A percentile compares a stretch with the other conserved stretches of the same genome.
phyloP scores from a whole-genome alignment of 163 green algal genomes.

The Trebouxia gelatinosa region DNA sequence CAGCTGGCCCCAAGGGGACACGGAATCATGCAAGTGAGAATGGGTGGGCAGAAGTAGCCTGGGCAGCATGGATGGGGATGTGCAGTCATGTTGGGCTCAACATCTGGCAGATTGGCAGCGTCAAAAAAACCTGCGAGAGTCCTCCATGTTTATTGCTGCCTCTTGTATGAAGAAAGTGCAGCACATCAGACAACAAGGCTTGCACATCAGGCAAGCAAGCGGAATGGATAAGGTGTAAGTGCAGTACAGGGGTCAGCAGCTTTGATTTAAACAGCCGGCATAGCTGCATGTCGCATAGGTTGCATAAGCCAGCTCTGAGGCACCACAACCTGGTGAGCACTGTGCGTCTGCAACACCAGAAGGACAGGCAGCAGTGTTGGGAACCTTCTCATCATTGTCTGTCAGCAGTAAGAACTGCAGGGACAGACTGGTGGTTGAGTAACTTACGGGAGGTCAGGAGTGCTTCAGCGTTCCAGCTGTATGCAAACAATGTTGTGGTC shows the following conservation, averaged over 20 bases:
- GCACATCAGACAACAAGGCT: neutral
- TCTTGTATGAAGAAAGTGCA: neutral
- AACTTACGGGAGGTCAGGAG: neutral
- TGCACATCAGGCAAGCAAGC: neutral
- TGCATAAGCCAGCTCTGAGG: too few species aligned
- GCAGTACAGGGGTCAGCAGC: too few species aligned
- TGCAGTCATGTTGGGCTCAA: neutral
- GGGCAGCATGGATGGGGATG: slow-evolving; percentile 12
- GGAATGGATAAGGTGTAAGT: neutral
- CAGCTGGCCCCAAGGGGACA: slow-evolving; percentile 65
- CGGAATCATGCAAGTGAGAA: slow-evolving; percentile 68
- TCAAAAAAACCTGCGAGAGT: slow-evolving; percentile 20
- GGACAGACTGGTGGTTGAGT: neutral
- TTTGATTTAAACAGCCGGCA: neutral
- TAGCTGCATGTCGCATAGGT: too few species aligned
- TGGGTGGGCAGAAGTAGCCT: slow-evolving; percentile 65
- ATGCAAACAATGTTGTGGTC: too few species aligned
- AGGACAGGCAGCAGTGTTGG: slow-evolving; percentile 20
- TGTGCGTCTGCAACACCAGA: neutral
- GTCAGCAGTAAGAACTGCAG: slow-evolving; percentile 29
- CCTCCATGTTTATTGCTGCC: neutral
- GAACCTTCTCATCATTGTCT: slow-evolving; percentile 27
- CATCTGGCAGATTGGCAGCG: slow-evolving; percentile 19
- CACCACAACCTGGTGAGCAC: slow-evolving; percentile 24
- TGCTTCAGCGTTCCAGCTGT: neutral